A percentile compares a stretch with the other conserved stretches of the same genome.
phyloP scores from a whole-genome alignment of 331 rosid genomes.

The Pyracantha coccinea region DNA sequence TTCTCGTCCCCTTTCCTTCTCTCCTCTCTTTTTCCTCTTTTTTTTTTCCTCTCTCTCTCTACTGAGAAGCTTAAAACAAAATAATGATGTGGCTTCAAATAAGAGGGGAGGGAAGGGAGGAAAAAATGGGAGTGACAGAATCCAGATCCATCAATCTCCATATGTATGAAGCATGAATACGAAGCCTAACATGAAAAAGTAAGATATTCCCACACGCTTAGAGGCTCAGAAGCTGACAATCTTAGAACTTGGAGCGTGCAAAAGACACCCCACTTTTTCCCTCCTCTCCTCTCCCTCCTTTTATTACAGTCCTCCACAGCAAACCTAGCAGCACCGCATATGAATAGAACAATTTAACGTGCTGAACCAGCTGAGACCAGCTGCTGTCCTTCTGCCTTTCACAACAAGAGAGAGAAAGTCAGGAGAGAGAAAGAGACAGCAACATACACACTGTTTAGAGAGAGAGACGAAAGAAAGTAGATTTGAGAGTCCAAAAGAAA shows the following conservation, averaged over 20 bases:
- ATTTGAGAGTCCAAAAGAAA: conserved; percentile 66
- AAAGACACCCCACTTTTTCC: conserved; percentile 62
- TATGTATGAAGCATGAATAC: conserved; percentile 21
- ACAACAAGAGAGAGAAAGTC: neutral
- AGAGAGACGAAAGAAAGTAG: neutral
- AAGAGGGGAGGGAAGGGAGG: no score
- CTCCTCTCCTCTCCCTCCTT: conserved; percentile 2
- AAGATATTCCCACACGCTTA: conserved; percentile 28
- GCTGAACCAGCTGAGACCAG: conserved; percentile 10
- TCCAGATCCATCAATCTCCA: no score
- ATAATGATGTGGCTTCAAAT: no score
- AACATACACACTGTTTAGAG: conserved; percentile 27
- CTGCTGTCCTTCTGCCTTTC: no score
- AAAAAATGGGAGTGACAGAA: no score
- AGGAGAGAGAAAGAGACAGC: conserved; percentile 20
- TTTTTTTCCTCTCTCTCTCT: no score
- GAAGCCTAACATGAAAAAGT: conserved; percentile 29
- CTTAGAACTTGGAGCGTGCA: conserved; percentile 76
- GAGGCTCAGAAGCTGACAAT: conserved; percentile 60
- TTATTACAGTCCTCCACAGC: conserved; percentile 33
- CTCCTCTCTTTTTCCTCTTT: no score
- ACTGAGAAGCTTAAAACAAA: no score
- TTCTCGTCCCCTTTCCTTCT: no score
- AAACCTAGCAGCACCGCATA: neutral
- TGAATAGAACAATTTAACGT: conserved; percentile 41